Base-by-base conservation (phyloP, 2,329 filamentous ascomycete species). In the Botrytis squamosa region DNA sequence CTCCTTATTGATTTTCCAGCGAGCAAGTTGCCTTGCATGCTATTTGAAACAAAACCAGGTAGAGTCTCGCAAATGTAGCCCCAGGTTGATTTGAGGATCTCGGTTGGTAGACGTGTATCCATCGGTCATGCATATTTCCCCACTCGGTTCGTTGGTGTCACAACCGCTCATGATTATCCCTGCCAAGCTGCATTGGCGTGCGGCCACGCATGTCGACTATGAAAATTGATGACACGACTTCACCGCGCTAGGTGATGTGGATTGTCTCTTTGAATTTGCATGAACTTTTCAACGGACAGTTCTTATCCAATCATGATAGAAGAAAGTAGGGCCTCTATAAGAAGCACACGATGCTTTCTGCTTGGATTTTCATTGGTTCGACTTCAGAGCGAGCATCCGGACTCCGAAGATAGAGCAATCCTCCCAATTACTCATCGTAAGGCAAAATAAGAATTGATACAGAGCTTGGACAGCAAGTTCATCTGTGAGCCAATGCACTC, bases 131-230 rank as follows among this genome's bases (percentile, higher is more conserved):
- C 46, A 55, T 52, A 68, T 40, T 29, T 42, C 65, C 36, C 65
- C 65, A 68, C 65, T 55, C 33, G 18, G 65, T 68, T 68, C 46
- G 14, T 55, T 55, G 65, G 36, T 55, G 46, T 9, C 33, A 42
- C 16, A 68, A n/a, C 46, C 46, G 33, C 46, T 67, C 25, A 25
- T 55, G 46, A 67, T 40, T 29, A 40, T 9, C 65, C 65, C 22
- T 40, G 46, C 65, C 29, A 65, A 65, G 46, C 25, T 44, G 25
- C 46, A 55, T 68, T 68, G 29, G 16, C n/a, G 66, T 42, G 25
- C 33, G 65, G 66, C 66, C 49, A 68, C 66, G 66, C 66, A 68
- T 68, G 49, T 42, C 25, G 46, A 67, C 8, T 64, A 57, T 57
- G 4, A 38, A 49, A 36, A 49, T 49, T 49, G n/a, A 66, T 66